These are phyloP conservation scores for Lentinus tigrinus DNA, from an alignment of 768 basidiomycete species.

Conservation along the genomic window DNA sequence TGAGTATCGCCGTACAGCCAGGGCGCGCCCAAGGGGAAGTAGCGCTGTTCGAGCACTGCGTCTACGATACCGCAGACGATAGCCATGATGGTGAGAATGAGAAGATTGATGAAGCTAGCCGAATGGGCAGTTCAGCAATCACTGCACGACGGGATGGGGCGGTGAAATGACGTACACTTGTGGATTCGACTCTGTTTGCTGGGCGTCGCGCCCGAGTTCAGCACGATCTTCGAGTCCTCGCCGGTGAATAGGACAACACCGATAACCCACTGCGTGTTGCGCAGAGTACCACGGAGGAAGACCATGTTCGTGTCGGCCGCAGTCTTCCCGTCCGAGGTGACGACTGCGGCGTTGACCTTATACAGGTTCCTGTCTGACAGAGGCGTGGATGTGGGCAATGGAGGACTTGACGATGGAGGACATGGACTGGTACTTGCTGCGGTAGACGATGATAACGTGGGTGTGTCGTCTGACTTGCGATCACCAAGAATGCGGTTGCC, in stretches of 20 bases:
- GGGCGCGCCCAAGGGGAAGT: slow-evolving; percentile 65
- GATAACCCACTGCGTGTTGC: slow-evolving; percentile 93
- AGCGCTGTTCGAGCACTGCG: slow-evolving; percentile 70
- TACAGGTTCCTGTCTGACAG: slow-evolving; percentile 97
- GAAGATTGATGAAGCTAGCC: slow-evolving; percentile 76
- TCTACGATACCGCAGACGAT: slow-evolving; percentile 84
- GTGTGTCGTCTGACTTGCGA: slow-evolving; percentile 99
- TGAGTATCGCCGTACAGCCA: slow-evolving; percentile 76
- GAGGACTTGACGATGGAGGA: too few species aligned
- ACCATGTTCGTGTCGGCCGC: slow-evolving; percentile 82
- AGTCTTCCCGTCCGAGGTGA: slow-evolving; percentile 44
- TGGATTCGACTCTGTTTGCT: slow-evolving; percentile 96
- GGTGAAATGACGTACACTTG: slow-evolving; percentile 69
- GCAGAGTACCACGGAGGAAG: slow-evolving; percentile 85
- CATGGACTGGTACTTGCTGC: slow-evolving; percentile 97
- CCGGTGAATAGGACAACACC: slow-evolving; percentile 94
- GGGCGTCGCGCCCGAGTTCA: slow-evolving; percentile 94
- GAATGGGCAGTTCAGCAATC: not conserved
- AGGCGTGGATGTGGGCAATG: too few species aligned
- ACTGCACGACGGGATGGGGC: not conserved
- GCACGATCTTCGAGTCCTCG: slow-evolving; percentile 87
- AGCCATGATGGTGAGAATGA: slow-evolving; percentile 79
- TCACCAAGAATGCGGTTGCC: slow-evolving; percentile 99
- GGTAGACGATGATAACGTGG: slow-evolving; percentile 98
- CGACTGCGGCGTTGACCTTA: slow-evolving; percentile 77